phyloP scores from a whole-genome alignment of 2,329 filamentous ascomycete species.

The Aspergillus terreus region DNA sequence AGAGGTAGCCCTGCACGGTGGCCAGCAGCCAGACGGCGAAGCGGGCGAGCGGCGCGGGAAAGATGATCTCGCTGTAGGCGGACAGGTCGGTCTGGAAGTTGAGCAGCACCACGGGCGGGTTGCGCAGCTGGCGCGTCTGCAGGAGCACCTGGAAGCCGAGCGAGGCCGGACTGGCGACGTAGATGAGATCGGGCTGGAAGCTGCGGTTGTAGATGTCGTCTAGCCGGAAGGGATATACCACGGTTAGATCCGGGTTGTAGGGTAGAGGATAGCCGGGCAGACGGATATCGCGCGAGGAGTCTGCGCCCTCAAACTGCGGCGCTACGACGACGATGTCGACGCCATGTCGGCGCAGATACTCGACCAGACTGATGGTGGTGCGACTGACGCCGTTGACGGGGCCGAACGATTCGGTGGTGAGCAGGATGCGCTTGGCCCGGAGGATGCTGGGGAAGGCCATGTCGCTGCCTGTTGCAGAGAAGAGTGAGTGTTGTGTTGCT shows the following conservation, averaged over 20 bases:
- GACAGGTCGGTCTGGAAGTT: constrained; percentile 72
- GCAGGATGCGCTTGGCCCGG: constrained; percentile 59
- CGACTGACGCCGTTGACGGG: constrained; percentile 71
- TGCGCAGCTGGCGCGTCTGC: constrained; percentile 59
- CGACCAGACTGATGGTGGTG: constrained; percentile 66
- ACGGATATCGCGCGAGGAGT: constrained; percentile 39
- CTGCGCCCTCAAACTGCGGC: constrained; percentile 51
- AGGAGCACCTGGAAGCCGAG: constrained; percentile 68
- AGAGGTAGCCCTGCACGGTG: constrained; percentile 63
- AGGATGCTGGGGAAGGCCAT: constrained; percentile 44
- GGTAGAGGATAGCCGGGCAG: constrained; percentile 64
- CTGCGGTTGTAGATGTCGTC: constrained; percentile 58
- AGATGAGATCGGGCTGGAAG: constrained; percentile 66
- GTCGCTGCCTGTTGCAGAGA: too few relatives aligned
- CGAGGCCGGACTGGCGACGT: constrained; percentile 66
- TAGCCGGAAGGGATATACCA: constrained; percentile 66
- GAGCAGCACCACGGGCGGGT: constrained; percentile 58
- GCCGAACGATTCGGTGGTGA: constrained; percentile 69
- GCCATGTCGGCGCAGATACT: constrained; percentile 62
- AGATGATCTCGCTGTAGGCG: constrained; percentile 67
- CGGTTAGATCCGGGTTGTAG: constrained; percentile 67
- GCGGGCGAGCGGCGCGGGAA: constrained; percentile 58
- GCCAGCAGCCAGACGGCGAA: constrained; percentile 62
- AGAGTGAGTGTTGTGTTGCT: not conserved
- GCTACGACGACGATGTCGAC: constrained; percentile 65